A percentile compares a stretch with the other conserved stretches of the same genome.
Conservation (phyloP, 164 flowering plant genomes). For the Cinnamomum micranthum region DNA sequence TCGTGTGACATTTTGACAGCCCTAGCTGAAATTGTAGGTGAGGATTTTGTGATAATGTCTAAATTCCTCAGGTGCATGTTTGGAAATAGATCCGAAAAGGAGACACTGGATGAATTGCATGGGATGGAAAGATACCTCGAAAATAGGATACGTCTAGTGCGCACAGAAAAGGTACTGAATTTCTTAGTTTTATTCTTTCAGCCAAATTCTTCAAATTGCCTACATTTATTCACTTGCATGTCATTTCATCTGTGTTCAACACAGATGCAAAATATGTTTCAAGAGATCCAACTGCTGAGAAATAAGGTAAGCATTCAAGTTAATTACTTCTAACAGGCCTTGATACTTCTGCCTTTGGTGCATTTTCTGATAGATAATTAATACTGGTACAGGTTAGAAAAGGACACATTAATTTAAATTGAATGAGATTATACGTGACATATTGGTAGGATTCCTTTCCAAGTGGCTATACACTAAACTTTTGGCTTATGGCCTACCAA, state of each 20-base stretch:
- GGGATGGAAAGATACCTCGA: constrained; percentile 73
- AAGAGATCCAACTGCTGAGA: constrained; percentile 61
- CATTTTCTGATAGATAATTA: too few relatives aligned
- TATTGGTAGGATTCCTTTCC: too few relatives aligned
- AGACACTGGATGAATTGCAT: constrained; percentile 60
- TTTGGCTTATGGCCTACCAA: too few relatives aligned
- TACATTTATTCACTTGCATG: background rate
- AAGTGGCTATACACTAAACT: too few relatives aligned
- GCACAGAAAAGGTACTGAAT: constrained; percentile 57
- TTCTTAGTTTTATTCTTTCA: background rate
- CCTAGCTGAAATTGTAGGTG: too few relatives aligned
- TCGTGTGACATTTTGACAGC: too few relatives aligned
- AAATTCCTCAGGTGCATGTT: constrained; percentile 44
- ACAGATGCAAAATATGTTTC: constrained; percentile 68
- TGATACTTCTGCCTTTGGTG: too few relatives aligned
- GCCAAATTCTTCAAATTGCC: background rate
- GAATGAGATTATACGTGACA: too few relatives aligned
- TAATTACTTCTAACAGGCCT: too few relatives aligned
- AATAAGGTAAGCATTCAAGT: constrained; percentile 37
- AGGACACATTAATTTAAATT: too few relatives aligned
- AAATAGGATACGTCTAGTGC: constrained; percentile 58
- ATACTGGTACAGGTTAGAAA: too few relatives aligned
- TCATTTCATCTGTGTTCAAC: background rate
- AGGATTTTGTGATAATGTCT: background rate
- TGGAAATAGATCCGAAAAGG: constrained; percentile 53